Evolutionary conservation across 805 yeast species (phyloP), one percentile per base, ranked within the genome.

Genomic region (Metschnikowia sp.): DNA sequence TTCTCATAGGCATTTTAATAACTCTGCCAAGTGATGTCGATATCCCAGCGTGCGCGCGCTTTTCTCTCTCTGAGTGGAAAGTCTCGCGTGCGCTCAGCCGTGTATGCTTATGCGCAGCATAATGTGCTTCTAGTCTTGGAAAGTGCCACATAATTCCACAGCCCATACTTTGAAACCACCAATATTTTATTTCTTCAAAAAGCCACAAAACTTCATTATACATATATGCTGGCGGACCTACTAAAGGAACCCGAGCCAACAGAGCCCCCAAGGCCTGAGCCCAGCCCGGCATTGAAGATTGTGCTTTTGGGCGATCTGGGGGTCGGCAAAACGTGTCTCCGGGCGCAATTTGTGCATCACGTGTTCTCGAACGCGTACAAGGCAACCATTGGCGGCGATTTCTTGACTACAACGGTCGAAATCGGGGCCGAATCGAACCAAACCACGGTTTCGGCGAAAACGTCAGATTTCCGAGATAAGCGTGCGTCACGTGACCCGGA

Each of bases 381-480:
- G 57, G 82, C 83, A 36, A 78, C 84, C 8, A 76, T 79, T 4
- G 84, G 84, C 10, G 83, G 82, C 1, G 84, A 80, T 53, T 80
- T 75, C 58, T 60, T 80, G 41, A 77, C 83, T 2, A 68, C 77
- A 19, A 65, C 65, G 28, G 61, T 71, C 10, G 51, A 33, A 12
- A 36, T 51, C 13, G 35, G 53, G 59, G 34, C 34, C 12, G 22
- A 11, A 5, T 15, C 18, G 18, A 15, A 2, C 18, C 18, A 15
- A 15, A 15, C 18, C 18, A 15, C 18, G 18, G 18, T 15, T 15
- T 15, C 18, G 18, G 18, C 18, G 3, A 15, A 15, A 15, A 15
- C 18, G 18, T 15, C 18, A 15, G 18, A 15, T 15, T 15, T 15
- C 18, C 18, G 18, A 15, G 38, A 35, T 8, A 30, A 11, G 6